These are phyloP conservation scores for Phallus indusiatus DNA, from an alignment of 768 basidiomycete species.

Conservation along the genomic window DNA sequence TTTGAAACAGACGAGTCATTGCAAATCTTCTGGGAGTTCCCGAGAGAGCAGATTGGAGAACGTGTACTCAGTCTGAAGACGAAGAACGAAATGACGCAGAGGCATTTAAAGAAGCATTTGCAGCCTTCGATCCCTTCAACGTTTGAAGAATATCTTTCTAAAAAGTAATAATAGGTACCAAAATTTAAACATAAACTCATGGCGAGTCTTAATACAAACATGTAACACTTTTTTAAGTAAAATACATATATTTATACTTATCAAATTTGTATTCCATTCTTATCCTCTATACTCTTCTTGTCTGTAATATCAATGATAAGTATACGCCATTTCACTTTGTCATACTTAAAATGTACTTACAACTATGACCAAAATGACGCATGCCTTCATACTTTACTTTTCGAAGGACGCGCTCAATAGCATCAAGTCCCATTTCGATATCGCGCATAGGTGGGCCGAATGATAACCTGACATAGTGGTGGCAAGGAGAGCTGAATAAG, in stretches of 20 bases:
- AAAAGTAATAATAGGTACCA: not conserved
- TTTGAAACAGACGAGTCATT: slow-evolving; percentile 57
- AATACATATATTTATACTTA: not conserved
- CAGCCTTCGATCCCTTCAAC: slow-evolving; percentile 51
- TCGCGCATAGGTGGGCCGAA: slow-evolving; percentile 77
- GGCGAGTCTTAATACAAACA: not conserved
- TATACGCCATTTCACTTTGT: not conserved
- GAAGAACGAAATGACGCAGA: slow-evolving; percentile 80
- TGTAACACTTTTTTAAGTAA: not conserved
- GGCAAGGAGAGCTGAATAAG: slow-evolving; percentile 83
- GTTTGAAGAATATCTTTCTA: not conserved
- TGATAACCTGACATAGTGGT: slow-evolving; percentile 80
- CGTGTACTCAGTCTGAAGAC: slow-evolving; percentile 70
- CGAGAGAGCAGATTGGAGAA: slow-evolving; percentile 87
- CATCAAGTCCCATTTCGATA: slow-evolving; percentile 78
- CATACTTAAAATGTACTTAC: not conserved
- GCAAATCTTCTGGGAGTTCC: slow-evolving; percentile 66
- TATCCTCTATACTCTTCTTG: slow-evolving; percentile 44
- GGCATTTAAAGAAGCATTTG: slow-evolving; percentile 78
- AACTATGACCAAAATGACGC: slow-evolving; percentile 59
- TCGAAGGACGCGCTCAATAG: slow-evolving; percentile 70
- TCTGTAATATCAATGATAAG: slow-evolving; percentile 14
- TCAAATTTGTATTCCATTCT: slow-evolving; percentile 6
- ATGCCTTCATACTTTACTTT: slow-evolving; percentile 57
- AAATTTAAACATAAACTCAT: not conserved